Base-by-base conservation (phyloP, 495 filamentous ascomycete species). In the Neurospora sp. region DNA sequence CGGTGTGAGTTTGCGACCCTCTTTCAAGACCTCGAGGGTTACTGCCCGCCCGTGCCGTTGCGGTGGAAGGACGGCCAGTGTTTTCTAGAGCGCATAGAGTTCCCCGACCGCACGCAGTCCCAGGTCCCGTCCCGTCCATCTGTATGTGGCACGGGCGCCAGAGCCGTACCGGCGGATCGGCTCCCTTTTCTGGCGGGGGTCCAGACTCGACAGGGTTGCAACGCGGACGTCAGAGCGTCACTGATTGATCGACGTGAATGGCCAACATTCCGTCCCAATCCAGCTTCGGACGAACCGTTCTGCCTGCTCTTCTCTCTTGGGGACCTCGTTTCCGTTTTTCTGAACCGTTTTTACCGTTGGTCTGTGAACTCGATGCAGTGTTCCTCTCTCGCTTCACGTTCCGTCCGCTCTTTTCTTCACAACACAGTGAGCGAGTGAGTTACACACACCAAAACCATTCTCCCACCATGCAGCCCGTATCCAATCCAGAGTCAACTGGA, bases 181-280 rank as follows among this genome's bases (percentile, higher is more conserved):
- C 39, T 27, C n/a, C 46, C 62, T 71, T 70, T 69, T 62, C 23
- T 62, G 23, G 23, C 48, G 23, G 27, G 54, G 54, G 23, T 35
- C 54, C 23, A 35, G 27, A 35, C 54, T 62, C 54, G 54, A 62
- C 54, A 35, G 54, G 54, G 54, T 62, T 62, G 54, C 54, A 35
- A 62, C 54, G 54, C 27, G 27, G 23, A 62, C 54, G 27, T 35
- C 54, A 62, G 23, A 62, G 54, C 54, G 54, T 62, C 71, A 20
- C 62, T 71, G 69, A 69, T 48, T 73, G 74, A 76, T 76, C 74
- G 74, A 75, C 74, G 72, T 54, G 39, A 72, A 70, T 7, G 14
- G 54, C 54, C 54, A 62, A 35, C 54, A 16, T 62, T 35, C 54
- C n/a, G n/a, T n/a, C n/a, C 46, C 46, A 54, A 54, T 27, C 46